Base-by-base conservation (phyloP, 352 stramenopile genomes). In the Phytophthora macrochlamydospora region DNA sequence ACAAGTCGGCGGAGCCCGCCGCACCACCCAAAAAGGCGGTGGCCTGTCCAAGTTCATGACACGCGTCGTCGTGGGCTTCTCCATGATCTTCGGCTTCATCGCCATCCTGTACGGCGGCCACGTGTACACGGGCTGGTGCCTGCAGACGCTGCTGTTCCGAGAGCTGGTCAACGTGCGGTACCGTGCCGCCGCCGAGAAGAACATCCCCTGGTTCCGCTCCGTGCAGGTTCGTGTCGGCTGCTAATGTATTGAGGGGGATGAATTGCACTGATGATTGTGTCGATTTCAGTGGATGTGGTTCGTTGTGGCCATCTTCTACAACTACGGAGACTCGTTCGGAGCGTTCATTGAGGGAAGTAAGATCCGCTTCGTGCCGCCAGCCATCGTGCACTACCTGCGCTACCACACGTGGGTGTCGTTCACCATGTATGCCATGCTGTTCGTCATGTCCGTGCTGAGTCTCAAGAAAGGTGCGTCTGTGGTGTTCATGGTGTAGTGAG, bases 131-230 rank as follows among this genome's bases (percentile, higher is more conserved):
- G 82, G 48, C 83, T 97, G 55, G 91, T 97, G 42, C 80, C 75
- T 94, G 35, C 88, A 98, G 73, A 89, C 91, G 53, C 71, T 98
- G 55, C 82, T 98, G 44, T 98, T 98, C 83, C 92, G 92, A n/a
- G 97, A 99, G 75, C 83, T 99, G 4, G 97, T 99, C n/a, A 99
- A 98, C 62, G 97, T 99, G 33, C 90, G 97, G 2, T 99, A 99
- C 81, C 91, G 94, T 60, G 89, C 85, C 3, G 90, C 89, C 2
- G 96, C 96, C 38, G 91, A 99, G 80, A 92, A 98, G 72, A 97
- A 93, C 33, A 98, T 99, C 68, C 97, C 97, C 49, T 95, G 98
- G 70, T 99, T 99, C 75, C 96, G 97, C 38, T 99, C 97, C 4
- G 94, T 98, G 55, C 95, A 87, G 76, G 78, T 78, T 50, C n/a